These are phyloP conservation scores for Dissophora ornata DNA, from an alignment of 192 early-diverging fungal species.

Conservation along the genomic window DNA sequence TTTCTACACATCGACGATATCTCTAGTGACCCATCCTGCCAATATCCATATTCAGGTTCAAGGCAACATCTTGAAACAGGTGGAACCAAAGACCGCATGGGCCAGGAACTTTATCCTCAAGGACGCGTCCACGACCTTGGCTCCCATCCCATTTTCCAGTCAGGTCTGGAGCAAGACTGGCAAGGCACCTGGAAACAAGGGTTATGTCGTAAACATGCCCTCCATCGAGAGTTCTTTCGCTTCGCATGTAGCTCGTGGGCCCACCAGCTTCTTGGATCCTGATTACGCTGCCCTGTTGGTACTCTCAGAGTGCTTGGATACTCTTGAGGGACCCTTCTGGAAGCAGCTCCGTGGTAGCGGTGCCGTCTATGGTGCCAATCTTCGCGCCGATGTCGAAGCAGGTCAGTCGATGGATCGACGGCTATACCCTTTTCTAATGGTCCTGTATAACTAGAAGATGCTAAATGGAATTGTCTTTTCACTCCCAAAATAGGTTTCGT, in stretches of 20 bases:
- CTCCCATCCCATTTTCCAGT: constrained; percentile 54
- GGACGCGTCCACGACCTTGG: constrained; percentile 20
- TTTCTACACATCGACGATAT: too few relatives aligned
- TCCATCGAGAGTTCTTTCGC: constrained; percentile 69
- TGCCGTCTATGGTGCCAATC: constrained; percentile 62
- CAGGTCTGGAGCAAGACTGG: constrained; percentile 56
- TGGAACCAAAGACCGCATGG: constrained; percentile 58
- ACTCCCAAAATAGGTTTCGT: constrained; percentile 43
- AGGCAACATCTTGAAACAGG: constrained; percentile 63
- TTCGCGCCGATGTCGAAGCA: constrained; percentile 59
- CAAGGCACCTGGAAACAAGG: constrained; percentile 52
- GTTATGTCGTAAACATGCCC: constrained; percentile 62
- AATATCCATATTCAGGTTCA: constrained; percentile 66
- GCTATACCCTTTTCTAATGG: too few relatives aligned
- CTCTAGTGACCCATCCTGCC: constrained; percentile 59
- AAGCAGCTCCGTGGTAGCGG: constrained; percentile 71
- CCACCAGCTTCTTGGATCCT: constrained; percentile 57
- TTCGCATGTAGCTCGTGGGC: constrained; percentile 60
- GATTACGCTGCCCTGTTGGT: constrained; percentile 68
- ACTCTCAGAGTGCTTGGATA: constrained; percentile 63
- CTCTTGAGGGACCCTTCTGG: constrained; percentile 71
- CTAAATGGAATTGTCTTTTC: too few relatives aligned
- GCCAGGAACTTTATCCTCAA: constrained; percentile 42
- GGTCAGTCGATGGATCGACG: constrained; percentile 30
- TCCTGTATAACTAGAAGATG: too few relatives aligned